Base-by-base conservation (phyloP, 208 protist species). In the Crithidia sp. region DNA sequence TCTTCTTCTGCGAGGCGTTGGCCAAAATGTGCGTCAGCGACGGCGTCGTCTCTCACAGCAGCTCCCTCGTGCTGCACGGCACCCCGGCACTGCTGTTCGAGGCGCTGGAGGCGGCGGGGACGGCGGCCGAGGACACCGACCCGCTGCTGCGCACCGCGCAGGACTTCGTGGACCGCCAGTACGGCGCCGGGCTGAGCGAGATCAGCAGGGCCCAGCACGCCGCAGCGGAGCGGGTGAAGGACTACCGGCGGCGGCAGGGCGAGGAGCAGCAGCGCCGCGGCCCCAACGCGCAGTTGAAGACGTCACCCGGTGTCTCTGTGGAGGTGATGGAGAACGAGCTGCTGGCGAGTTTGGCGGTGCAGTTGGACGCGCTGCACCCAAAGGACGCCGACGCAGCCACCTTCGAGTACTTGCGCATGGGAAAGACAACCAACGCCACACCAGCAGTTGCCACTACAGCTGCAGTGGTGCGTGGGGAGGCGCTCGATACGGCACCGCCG, bases 1-100 rank as follows among this genome's bases (percentile, higher is more conserved):
- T 76, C 28, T 87, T 70, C n/a, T 89, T 94, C 62, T 80, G 76
- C 53, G 89, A 94, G 54, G 72, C 71, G 59, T 63, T 91, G 17
- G 74, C 77, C 19, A 72, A 77, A n/a, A 77, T 81, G 66, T 36
- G 50, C 37, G 44, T 83, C 40, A 28, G 43, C 5, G 67, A 83
- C 44, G 55, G 78, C 6, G 55, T 91, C 17, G 61, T 78, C 47
- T 69, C 86, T 8, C 65, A 65, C 37, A 89, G 79, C 44, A 85
- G 77, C 49, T 61, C 67, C 43, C 41, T 90, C 40, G 67, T 89
- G 12, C 69, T 94, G 52, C 75, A 76, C 39, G 58, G 82, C 37
- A 64, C 79, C 4, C 84, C 77, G 45, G 70, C 43, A 16, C 28
- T 55, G 28, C 82, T 92, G 28, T 53, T 87, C 12, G 79, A 89